Conservation (phyloP, 2,329 filamentous ascomycete species). For the Aspergillus chevalieri region DNA sequence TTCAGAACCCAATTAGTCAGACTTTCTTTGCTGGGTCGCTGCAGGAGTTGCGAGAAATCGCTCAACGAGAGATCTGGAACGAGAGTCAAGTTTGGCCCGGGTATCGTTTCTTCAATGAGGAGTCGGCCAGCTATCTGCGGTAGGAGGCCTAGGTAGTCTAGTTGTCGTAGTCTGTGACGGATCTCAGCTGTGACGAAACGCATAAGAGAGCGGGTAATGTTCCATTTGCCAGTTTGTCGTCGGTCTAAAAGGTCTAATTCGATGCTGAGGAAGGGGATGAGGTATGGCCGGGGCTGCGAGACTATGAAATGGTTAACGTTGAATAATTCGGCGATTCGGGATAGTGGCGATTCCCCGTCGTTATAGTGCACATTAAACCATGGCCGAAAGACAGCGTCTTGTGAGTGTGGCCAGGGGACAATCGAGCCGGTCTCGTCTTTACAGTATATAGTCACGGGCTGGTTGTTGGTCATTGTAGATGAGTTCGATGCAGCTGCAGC, state of each 20-base stretch:
- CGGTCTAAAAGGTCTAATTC: conserved; percentile 69
- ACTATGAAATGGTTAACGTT: conserved; percentile 95
- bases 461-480: conserved; percentile 57
- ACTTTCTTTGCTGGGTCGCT: conserved; percentile 69
- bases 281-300: conserved; percentile 82
- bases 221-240: conserved; percentile 53
- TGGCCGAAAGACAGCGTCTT: conserved; percentile 59
- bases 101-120: conserved; percentile 74
- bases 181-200: conserved; percentile 70
- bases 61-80: conserved; percentile 68
- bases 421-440: conserved; percentile 70
- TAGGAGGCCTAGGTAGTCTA: conserved; percentile 70
- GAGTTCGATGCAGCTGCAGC: conserved; percentile 38
- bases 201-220: conserved; percentile 52
- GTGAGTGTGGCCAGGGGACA: conserved; percentile 62
- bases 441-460: conserved; percentile 64
- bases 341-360: conserved; percentile 62
- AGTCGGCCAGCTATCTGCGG: conserved; percentile 66
- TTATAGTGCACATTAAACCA: conserved; percentile 61
- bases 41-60: conserved; percentile 74
- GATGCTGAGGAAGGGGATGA: conserved; percentile 76
- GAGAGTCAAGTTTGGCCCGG: conserved; percentile 70
- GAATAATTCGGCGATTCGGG: conserved; percentile 73
- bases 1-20: conserved; percentile 79
- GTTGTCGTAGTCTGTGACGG: conserved; percentile 71